These are phyloP conservation scores for Blumeria hordei DNA, from an alignment of 2,329 filamentous ascomycete species.

Conservation along the genomic window DNA sequence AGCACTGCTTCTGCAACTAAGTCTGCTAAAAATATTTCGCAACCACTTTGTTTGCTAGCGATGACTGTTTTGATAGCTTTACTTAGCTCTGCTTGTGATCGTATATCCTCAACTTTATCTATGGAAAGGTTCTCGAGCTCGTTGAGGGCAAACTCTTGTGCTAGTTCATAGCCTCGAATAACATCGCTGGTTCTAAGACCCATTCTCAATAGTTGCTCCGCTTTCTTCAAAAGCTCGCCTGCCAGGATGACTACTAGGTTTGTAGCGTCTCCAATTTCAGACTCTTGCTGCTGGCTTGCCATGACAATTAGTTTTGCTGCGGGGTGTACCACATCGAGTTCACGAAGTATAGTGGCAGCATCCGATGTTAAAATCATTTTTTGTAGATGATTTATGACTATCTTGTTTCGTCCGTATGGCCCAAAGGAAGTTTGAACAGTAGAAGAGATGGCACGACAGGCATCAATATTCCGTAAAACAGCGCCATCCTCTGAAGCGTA, in stretches of 20 bases:
- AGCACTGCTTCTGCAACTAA: slow-evolving; percentile 71
- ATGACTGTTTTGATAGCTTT: slow-evolving; percentile 93
- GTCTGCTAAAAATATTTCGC: slow-evolving; percentile 65
- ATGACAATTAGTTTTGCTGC: slow-evolving; percentile 95
- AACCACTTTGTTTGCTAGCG: slow-evolving; percentile 88
- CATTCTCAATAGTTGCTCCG: slow-evolving; percentile 88
- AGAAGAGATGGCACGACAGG: slow-evolving; percentile 81
- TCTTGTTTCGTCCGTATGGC: slow-evolving; percentile 95
- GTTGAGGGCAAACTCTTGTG: slow-evolving; percentile 68
- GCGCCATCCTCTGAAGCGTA: slow-evolving; percentile 98
- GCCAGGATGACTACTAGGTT: slow-evolving; percentile 93
- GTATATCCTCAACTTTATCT: slow-evolving; percentile 71
- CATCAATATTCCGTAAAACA: slow-evolving; percentile 94
- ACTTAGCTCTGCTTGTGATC: slow-evolving; percentile 58
- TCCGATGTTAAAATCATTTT: slow-evolving; percentile 99
- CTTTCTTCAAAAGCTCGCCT: slow-evolving; percentile 87
- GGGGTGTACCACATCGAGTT: slow-evolving; percentile 94
- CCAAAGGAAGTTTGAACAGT: slow-evolving; percentile 95
- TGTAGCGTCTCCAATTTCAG: slow-evolving; percentile 96
- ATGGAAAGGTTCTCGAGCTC: slow-evolving; percentile 70
- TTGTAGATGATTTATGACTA: slow-evolving; percentile 98
- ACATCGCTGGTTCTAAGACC: slow-evolving; percentile 97
- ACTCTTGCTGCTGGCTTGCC: slow-evolving; percentile 96
- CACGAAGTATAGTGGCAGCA: slow-evolving; percentile 86
- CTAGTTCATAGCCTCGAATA: slow-evolving; percentile 84